These are phyloP conservation scores for Epichloe aotearoae DNA, from an alignment of 2,329 filamentous ascomycete species.

Conservation along the genomic window DNA sequence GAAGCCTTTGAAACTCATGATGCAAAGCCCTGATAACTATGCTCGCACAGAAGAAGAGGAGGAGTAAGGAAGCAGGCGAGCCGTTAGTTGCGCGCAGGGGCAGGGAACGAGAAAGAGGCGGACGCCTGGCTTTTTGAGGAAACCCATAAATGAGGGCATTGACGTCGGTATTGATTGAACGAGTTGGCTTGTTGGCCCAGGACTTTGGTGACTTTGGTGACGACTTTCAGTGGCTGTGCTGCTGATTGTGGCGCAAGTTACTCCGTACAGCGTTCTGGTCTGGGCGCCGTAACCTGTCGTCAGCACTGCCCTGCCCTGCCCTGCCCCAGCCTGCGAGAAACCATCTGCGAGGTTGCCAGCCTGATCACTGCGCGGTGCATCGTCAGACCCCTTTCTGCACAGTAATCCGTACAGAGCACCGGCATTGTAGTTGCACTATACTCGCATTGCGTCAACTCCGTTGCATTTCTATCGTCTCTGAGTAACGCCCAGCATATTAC, in stretches of 20 bases:
- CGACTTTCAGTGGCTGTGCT: conserved; percentile 9
- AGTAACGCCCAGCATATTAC: not conserved
- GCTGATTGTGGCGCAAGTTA: conserved; percentile 5
- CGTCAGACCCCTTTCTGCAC: no score
- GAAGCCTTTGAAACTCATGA: conserved; percentile 96
- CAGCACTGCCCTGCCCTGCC: not conserved
- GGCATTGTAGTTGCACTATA: not conserved
- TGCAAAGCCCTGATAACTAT: conserved; percentile 6
- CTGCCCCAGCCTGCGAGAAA: not conserved
- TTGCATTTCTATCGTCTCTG: not conserved
- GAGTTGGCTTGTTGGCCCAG: not conserved
- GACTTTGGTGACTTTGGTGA: not conserved
- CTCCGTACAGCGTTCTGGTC: not conserved
- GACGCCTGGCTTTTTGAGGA: conserved; percentile 2
- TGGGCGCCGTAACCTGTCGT: not conserved
- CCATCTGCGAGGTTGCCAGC: not conserved
- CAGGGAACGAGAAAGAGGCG: not conserved
- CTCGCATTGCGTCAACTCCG: not conserved
- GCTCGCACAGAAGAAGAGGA: not conserved
- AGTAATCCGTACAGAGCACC: not conserved
- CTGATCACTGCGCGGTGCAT: no score
- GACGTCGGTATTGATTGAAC: not conserved
- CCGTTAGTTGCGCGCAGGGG: conserved; percentile 1
- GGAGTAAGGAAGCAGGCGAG: not conserved
- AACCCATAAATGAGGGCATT: conserved; percentile 4